Percentiles rank a stretch among this genome's conserved stretches.
Conservation (phyloP, 2,329 filamentous ascomycete species). For the Verticillium klebahnii region DNA sequence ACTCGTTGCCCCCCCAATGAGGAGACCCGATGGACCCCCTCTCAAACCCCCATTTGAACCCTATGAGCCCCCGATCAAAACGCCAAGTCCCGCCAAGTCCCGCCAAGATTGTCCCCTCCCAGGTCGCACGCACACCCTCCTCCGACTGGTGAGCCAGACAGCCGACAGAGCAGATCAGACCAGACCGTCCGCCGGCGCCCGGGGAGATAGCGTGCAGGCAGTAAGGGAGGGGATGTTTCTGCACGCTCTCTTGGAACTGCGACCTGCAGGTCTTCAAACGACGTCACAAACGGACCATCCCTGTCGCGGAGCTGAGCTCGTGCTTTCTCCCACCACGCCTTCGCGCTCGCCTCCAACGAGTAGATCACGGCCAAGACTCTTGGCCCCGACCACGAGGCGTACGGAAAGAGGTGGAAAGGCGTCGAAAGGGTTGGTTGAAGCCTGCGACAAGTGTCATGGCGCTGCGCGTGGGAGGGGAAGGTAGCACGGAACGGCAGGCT, state of each 20-base stretch:
- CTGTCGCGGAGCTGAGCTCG: conserved; percentile 1
- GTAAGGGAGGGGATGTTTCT: not conserved
- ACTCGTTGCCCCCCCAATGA: not conserved
- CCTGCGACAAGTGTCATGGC: not conserved
- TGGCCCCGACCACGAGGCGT: not conserved
- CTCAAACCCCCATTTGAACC: not conserved
- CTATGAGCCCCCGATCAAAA: not conserved
- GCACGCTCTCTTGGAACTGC: not conserved
- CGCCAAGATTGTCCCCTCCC: not conserved
- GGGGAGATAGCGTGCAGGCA: not conserved
- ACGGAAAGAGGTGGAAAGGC: conserved; percentile 2
- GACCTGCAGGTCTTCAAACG: conserved; percentile 1
- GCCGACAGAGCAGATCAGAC: not conserved
- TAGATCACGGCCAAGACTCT: not conserved
- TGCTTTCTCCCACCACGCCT: not conserved
- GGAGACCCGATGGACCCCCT: not conserved
- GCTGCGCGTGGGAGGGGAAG: not conserved
- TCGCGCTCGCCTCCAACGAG: not conserved
- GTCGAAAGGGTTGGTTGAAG: not conserved
- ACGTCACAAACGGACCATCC: conserved; percentile 3
- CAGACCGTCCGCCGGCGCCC: not conserved
- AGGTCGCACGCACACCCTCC: conserved; percentile 1
- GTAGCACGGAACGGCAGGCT: not conserved
- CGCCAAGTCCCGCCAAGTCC: not conserved
- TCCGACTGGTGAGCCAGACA: not conserved